A percentile compares a stretch with the other conserved stretches of the same genome.
Conservation (phyloP, 2,329 filamentous ascomycete species). For the Leptographium radiaticola region DNA sequence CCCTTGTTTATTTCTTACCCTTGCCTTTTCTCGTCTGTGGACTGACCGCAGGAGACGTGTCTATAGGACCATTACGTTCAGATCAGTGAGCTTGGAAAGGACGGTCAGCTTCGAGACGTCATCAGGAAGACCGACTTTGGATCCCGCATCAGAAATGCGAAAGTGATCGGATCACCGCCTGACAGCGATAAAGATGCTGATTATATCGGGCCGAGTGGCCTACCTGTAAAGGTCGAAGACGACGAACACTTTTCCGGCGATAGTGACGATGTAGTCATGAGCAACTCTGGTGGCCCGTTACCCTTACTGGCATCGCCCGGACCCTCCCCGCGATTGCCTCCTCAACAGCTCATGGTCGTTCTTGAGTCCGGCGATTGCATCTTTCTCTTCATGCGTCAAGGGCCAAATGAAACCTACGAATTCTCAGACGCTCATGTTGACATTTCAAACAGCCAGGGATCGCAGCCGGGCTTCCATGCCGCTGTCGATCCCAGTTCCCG, state of each 20-base stretch:
- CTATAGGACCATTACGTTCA: slow-evolving; percentile 62
- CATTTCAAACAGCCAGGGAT: slow-evolving; percentile 43
- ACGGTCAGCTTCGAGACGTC: slow-evolving; percentile 63
- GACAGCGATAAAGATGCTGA: slow-evolving; percentile 21
- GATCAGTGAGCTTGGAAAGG: slow-evolving; percentile 58
- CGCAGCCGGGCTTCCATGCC: slow-evolving; percentile 50
- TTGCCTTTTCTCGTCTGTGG: not conserved
- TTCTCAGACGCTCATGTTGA: slow-evolving; percentile 50
- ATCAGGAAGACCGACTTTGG: slow-evolving; percentile 68
- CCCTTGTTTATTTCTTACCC: not conserved
- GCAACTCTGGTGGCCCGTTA: not conserved
- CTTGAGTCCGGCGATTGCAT: slow-evolving; percentile 61
- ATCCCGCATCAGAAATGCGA: slow-evolving; percentile 64
- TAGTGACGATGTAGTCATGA: slow-evolving; percentile 3
- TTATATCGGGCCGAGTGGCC: slow-evolving; percentile 4
- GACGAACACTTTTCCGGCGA: not conserved
- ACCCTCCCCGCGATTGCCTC: slow-evolving; percentile 36
- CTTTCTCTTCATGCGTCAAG: slow-evolving; percentile 56
- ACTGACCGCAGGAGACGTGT: not conserved
- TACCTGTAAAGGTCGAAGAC: slow-evolving; percentile 5
- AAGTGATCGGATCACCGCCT: slow-evolving; percentile 50
- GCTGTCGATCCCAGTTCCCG: slow-evolving; percentile 66
- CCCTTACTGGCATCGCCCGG: not conserved
- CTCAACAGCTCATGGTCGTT: slow-evolving; percentile 69
- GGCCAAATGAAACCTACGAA: slow-evolving; percentile 27